Evolutionary conservation across 116 monocot species (phyloP), one percentile per base, ranked within the genome.

Genomic region (Posidonia oceanica): DNA sequence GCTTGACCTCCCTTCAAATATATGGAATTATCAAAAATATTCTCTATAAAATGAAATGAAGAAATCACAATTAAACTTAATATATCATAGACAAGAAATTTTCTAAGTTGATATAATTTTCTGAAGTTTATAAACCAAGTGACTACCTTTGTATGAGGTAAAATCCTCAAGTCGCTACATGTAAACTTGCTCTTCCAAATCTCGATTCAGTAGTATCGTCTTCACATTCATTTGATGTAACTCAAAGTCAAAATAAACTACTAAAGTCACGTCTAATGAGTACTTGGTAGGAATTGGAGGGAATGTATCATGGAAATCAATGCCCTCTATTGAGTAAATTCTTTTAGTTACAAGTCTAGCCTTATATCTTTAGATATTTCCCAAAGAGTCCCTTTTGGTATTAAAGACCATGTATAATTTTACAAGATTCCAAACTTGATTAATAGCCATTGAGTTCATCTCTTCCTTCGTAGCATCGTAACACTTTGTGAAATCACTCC

Each of bases 131-230:
- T 4, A 20, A 14, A 67, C 11, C 67, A 67, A 16, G 15, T 56
- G 55, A 2, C 39, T 13, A 14, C 20, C 10, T 67, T 41, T 20
- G 7, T 67, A 16, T 40, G 39, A 40, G 7, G 1, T 10, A 67
- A 67, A 48, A 15, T 14, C 41, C 14, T 67, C 8, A 16, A 14
- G 67, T 67, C 39, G 0, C 3, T 36, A 7, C 67, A 48, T 42
- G 42, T 67, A 67, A 18, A 67, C 42, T 40, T 67, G 12, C 15
- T 67, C 67, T 14, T 67, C 48, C 20, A 40, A 40, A 40, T 67
- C 39, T 42, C 20, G 12, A 67, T 67, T 67, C 12, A 67, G 39
- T 13, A 67, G 14, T 14, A 12, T 40, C 14, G 41, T 67, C 39
- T 67, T 67, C 39, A 67, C n/a, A n/a, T n/a, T n/a, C n/a, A n/a